These are phyloP conservation scores for Pugionium dolabratum DNA, from an alignment of 345 rosid species.

Conservation along the genomic window DNA sequence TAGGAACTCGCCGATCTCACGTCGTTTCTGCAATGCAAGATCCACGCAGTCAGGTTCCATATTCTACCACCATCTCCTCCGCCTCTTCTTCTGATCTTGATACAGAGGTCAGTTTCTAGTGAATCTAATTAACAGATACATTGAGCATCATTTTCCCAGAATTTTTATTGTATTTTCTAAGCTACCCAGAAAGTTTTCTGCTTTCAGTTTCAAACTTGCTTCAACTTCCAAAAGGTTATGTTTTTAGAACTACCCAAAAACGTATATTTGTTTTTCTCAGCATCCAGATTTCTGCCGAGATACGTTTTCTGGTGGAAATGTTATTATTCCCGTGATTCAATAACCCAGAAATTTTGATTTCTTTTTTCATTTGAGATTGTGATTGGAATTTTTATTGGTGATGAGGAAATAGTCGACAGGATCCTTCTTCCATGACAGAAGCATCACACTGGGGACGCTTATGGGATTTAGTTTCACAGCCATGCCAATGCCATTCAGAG, in stretches of 20 bases:
- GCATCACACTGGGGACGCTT: constrained; percentile 87
- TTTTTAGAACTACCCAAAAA: constrained; percentile 15
- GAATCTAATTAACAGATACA: background rate
- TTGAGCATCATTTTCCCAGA: background rate
- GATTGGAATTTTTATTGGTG: background rate
- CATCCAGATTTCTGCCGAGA: background rate
- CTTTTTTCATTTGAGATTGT: background rate
- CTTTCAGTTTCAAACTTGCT: too few relatives aligned
- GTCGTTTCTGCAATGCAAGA: constrained; percentile 49
- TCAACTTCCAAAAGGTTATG: constrained; percentile 5
- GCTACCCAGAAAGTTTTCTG: background rate
- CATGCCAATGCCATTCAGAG: constrained; percentile 52
- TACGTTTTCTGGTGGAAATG: background rate
- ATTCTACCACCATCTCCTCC: constrained; percentile 80
- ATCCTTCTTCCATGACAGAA: constrained; percentile 91
- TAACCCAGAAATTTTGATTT: background rate
- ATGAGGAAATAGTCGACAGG: constrained; percentile 68
- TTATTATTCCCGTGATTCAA: background rate
- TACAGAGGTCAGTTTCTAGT: constrained; percentile 60
- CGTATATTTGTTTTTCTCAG: background rate
- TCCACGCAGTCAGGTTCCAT: constrained; percentile 50
- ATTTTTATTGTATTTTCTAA: background rate
- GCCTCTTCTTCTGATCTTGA: constrained; percentile 92
- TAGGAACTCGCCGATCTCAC: constrained; percentile 1
- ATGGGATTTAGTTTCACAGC: constrained; percentile 83